Percentiles rank a stretch among this genome's conserved stretches.
phyloP scores from a whole-genome alignment of 768 basidiomycete species.

The Kondoa malvinella region DNA sequence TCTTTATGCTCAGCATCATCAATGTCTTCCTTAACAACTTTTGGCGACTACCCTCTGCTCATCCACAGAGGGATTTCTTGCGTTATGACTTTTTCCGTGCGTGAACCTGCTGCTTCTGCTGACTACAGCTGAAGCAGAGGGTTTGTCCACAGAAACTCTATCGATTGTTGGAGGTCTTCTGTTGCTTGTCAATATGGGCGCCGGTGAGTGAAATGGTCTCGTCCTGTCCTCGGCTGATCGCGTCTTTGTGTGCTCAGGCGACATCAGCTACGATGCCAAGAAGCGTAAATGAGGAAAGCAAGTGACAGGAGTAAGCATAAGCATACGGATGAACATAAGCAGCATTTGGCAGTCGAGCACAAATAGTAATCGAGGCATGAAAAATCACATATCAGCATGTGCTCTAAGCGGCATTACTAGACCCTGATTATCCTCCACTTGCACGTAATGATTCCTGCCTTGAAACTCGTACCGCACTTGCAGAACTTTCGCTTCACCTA shows the following conservation, averaged over 20 bases:
- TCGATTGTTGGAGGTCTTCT: conserved; percentile 97
- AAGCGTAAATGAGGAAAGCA: not conserved
- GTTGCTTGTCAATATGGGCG: conserved; percentile 94
- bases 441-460: conserved; percentile 55
- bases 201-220: conserved; percentile 40
- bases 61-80: conserved; percentile 93
- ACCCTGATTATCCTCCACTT: conserved; percentile 50
- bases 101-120: conserved; percentile 24
- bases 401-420: conserved; percentile 45
- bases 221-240: not conserved
- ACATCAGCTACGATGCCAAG: not conserved
- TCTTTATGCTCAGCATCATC: conserved; percentile 76
- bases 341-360: too few species aligned
- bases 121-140: not conserved
- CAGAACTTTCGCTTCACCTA: conserved; percentile 52
- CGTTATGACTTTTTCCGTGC: conserved; percentile 28
- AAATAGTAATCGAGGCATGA: too few species aligned
- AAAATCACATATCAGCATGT: too few species aligned
- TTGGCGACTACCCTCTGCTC: conserved; percentile 82
- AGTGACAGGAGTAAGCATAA: not conserved
- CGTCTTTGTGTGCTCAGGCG: too few species aligned
- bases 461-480: conserved; percentile 61
- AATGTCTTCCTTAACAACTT: conserved; percentile 69
- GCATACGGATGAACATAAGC: too few species aligned
- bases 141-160: conserved; percentile 52